Evolutionary conservation across 768 basidiomycete species (phyloP), one percentile per base, ranked within the genome.

Genomic region (Russula lepida): DNA sequence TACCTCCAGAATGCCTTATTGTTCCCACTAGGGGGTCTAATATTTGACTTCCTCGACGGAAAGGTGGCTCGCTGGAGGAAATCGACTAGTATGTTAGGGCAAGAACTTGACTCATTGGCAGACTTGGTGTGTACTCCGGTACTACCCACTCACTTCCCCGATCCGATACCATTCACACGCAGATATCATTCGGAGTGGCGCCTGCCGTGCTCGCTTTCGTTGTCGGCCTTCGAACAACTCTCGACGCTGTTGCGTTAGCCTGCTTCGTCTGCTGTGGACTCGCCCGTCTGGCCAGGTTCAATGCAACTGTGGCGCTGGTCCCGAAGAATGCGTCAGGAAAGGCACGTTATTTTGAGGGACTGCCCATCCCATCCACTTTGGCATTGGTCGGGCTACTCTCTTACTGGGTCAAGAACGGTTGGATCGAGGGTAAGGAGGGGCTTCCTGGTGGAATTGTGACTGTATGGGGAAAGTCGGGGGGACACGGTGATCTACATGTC

Each of bases 111-210:
- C 76, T 93, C 91, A 73, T 77, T 99, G 62, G 97, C 97, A 12
- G 97, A 99, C 75, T 77, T 98, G 74, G 93, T 94, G 68, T 52
- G 88, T 74, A 54, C 1, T 58, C 51, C 35, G 17, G 63, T 55
- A 60, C 41, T 46, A 35, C 48, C 19, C 47, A 43, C 54, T 59
- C 47, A 33, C 28, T 55, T 55, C 62, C 62, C 39, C 51, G 17
- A 59, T 37, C 51, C 44, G 25, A 52, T 50, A 15, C 21, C 9
- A 7, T 50, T 43, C 27, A 12, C n/a, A 17, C 27, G 30, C 68
- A 97, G 94, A 89, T 99, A 63, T 98, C 97, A 2, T 99, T 99
- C 70, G 97, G 97, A 54, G 93, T 98, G 54, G 95, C 97, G 0
- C 97, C 97, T 3, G 87, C 95, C n/a, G 79, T 98, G 47, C 76